A percentile compares a stretch with the other conserved stretches of the same genome.
Conservation (phyloP, 106 monocot species). For the Dendrobium nobile region DNA sequence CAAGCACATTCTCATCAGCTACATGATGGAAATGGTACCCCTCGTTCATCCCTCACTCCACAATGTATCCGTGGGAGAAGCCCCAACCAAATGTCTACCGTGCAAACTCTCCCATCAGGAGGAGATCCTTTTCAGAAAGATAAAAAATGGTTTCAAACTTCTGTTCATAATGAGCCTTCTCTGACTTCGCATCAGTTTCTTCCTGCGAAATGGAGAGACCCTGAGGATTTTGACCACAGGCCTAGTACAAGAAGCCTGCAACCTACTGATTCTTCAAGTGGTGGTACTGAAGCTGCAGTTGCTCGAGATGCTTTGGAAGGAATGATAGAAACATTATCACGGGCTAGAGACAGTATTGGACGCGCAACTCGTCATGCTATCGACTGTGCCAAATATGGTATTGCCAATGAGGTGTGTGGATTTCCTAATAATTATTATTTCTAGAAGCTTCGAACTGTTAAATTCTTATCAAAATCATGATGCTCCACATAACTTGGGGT, state of each 20-base stretch:
- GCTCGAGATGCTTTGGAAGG: constrained; percentile 80
- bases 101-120: constrained; percentile 11
- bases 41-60: constrained; percentile 22
- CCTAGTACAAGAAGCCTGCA: constrained; percentile 30
- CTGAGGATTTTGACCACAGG: constrained; percentile 28
- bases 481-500: neutral
- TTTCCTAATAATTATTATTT: neutral
- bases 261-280: constrained; percentile 36
- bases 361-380: constrained; percentile 84
- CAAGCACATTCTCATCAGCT: constrained; percentile 33
- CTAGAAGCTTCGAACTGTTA: neutral
- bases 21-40: constrained; percentile 20
- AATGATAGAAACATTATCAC: constrained; percentile 75
- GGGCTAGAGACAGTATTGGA: constrained; percentile 78
- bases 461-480: neutral
- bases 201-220: constrained; percentile 15
- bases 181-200: constrained; percentile 8
- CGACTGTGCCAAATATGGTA: constrained; percentile 83
- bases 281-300: constrained; percentile 58
- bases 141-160: constrained; percentile 14
- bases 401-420: constrained; percentile 48
- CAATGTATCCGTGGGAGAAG: constrained; percentile 30
- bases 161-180: constrained; percentile 25
- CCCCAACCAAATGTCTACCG: constrained; percentile 31
- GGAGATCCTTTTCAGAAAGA: constrained; percentile 27